A percentile compares a stretch with the other conserved stretches of the same genome.
These are phyloP conservation scores for Aspergillus ochraceoroseus DNA, from an alignment of 2,329 filamentous ascomycete species.

Conservation along the genomic window DNA sequence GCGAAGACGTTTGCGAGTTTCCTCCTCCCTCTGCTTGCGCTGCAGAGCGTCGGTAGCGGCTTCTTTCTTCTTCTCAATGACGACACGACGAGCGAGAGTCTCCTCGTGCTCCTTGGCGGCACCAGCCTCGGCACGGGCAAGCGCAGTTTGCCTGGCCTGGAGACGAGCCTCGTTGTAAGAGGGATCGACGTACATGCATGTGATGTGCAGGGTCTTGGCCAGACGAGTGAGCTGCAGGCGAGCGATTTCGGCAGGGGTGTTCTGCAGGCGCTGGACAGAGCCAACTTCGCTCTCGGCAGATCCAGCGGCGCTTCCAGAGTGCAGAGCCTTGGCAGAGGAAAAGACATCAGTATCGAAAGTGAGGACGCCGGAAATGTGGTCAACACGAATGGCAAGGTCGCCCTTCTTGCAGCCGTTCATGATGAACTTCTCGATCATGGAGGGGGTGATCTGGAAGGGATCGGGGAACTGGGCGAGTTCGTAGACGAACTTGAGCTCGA, in stretches of 20 bases:
- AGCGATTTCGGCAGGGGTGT: constrained; percentile 95
- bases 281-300: constrained; percentile 81
- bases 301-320: constrained; percentile 75
- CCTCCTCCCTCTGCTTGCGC: constrained; percentile 86
- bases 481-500: constrained; percentile 89
- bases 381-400: constrained; percentile 89
- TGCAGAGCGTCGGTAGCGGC: constrained; percentile 84
- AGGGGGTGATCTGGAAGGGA: constrained; percentile 84
- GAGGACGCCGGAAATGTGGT: constrained; percentile 89
- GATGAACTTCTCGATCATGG: constrained; percentile 98
- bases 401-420: constrained; percentile 99
- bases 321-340: constrained; percentile 88
- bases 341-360: constrained; percentile 99
- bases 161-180: constrained; percentile 76
- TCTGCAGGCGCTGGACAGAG: constrained; percentile 90
- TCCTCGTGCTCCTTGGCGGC: constrained; percentile 89
- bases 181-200: constrained; percentile 93
- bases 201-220: constrained; percentile 83
- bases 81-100: constrained; percentile 74
- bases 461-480: constrained; percentile 93
- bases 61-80: constrained; percentile 97
- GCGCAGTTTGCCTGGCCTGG: constrained; percentile 72
- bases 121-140: constrained; percentile 76
- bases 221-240: constrained; percentile 89
- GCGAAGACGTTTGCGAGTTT: constrained; percentile 76